A percentile compares a stretch with the other conserved stretches of the same genome.
These are phyloP conservation scores for Aspergillus sp. DNA, from an alignment of 2,329 filamentous ascomycete species.

Conservation along the genomic window DNA sequence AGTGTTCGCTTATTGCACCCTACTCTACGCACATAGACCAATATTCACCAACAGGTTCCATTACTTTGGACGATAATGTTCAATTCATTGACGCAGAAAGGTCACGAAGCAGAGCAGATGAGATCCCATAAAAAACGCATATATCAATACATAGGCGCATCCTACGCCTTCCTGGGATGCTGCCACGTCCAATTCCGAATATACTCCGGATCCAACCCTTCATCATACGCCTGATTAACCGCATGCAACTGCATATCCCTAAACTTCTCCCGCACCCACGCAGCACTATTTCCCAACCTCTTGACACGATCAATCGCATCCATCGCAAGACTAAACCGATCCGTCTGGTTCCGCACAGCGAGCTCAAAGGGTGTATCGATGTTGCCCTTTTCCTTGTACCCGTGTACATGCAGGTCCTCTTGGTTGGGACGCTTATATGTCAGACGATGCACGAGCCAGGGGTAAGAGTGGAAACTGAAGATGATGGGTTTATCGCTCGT, in stretches of 20 bases:
- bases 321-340: conserved; percentile 77
- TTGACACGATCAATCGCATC: conserved; percentile 73
- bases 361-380: conserved; percentile 81
- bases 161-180: conserved; percentile 30
- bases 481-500: conserved; percentile 73
- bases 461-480: conserved; percentile 86
- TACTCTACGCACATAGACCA: too few species aligned
- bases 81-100: too few species aligned
- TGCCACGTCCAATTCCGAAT: conserved; percentile 72
- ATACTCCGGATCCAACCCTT: conserved; percentile 70
- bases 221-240: conserved; percentile 68
- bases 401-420: conserved; percentile 72
- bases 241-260: conserved; percentile 68
- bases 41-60: too few species aligned
- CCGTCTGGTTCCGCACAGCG: conserved; percentile 76
- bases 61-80: too few species aligned
- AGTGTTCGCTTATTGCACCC: too few species aligned
- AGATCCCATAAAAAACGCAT: too few species aligned
- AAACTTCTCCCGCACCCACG: conserved; percentile 66
- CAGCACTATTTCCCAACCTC: conserved; percentile 65
- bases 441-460: conserved; percentile 76
- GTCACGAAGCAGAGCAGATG: too few species aligned
- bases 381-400: conserved; percentile 83
- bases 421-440: conserved; percentile 75
- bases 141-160: neutral